Conservation (phyloP, 176 grass and related monocot genomes). For the Echinochloa phyllopogon region DNA sequence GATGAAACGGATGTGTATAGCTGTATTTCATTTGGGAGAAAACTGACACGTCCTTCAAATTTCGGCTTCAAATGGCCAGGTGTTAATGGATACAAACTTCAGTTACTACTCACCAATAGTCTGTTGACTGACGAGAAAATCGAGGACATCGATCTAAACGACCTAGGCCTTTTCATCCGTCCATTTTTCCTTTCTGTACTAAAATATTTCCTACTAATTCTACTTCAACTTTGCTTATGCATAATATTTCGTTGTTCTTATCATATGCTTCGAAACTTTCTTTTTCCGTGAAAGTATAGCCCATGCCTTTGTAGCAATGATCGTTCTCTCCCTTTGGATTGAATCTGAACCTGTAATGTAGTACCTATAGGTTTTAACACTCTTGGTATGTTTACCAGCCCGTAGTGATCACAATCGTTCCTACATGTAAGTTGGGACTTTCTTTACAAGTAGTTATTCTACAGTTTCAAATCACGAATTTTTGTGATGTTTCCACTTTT, state of each 20-base stretch:
- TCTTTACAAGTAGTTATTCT: neutral
- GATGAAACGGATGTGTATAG: conserved; percentile 25
- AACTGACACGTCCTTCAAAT: conserved; percentile 15
- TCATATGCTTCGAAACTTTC: conserved; percentile 21
- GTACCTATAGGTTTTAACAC: neutral
- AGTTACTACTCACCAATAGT: conserved; percentile 34
- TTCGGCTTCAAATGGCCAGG: conserved; percentile 16
- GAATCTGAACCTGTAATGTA: neutral
- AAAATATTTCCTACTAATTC: neutral
- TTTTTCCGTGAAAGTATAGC: neutral
- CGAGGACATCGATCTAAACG: neutral
- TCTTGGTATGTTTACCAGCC: neutral
- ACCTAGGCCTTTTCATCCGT: neutral
- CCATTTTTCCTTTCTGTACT: neutral
- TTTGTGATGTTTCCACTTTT: neutral
- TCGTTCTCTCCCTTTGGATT: neutral
- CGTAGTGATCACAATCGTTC: neutral
- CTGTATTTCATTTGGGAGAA: conserved; percentile 23
- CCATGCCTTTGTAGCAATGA: neutral
- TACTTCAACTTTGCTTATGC: neutral
- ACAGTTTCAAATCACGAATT: neutral
- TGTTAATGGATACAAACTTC: conserved; percentile 42
- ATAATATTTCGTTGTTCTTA: neutral
- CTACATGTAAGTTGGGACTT: neutral
- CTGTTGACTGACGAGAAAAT: conserved; percentile 35